Conservation (phyloP, 108 stramenopile species). For the Cylindrotheca fusiformis region DNA sequence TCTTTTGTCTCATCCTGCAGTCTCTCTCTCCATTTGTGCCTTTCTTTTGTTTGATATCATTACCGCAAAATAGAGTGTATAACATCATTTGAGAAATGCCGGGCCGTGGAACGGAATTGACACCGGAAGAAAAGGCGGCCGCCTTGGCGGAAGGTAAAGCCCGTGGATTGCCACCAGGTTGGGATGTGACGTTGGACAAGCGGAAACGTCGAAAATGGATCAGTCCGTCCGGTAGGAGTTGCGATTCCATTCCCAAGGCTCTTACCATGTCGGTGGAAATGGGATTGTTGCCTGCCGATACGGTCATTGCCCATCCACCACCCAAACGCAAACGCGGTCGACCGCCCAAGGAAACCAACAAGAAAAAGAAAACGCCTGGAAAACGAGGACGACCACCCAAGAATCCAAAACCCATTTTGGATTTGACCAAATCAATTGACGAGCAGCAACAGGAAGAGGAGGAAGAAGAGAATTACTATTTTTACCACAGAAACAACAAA, state of each 20-base stretch:
- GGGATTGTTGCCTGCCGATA: constrained; percentile 49
- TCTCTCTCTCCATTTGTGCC: too few species aligned
- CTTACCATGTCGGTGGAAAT: constrained; percentile 54
- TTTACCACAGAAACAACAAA: constrained; percentile 1
- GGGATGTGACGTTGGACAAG: constrained; percentile 56
- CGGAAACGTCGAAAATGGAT: constrained; percentile 61
- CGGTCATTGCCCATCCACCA: constrained; percentile 27
- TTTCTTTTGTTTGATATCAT: too few species aligned
- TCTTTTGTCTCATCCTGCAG: too few species aligned
- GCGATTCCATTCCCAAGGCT: constrained; percentile 63
- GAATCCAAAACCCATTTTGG: constrained; percentile 26
- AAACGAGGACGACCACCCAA: constrained; percentile 1
- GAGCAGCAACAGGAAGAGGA: background rate
- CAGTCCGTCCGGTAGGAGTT: constrained; percentile 45
- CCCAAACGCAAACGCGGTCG: constrained; percentile 25
- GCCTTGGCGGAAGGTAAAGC: constrained; percentile 52
- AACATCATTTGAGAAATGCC: too few species aligned
- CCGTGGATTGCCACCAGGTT: constrained; percentile 56
- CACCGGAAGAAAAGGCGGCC: constrained; percentile 32
- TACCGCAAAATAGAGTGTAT: too few species aligned
- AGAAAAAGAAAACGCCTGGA: constrained; percentile 6
- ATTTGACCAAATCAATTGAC: constrained; percentile 14
- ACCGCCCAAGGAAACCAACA: constrained; percentile 8
- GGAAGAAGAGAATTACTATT: background rate
- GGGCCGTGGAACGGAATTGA: constrained; percentile 26